A percentile compares a stretch with the other conserved stretches of the same genome.
These are phyloP conservation scores for Trichoderma semiorbis DNA, from an alignment of 2,329 filamentous ascomycete genomes.

Conservation along the genomic window DNA sequence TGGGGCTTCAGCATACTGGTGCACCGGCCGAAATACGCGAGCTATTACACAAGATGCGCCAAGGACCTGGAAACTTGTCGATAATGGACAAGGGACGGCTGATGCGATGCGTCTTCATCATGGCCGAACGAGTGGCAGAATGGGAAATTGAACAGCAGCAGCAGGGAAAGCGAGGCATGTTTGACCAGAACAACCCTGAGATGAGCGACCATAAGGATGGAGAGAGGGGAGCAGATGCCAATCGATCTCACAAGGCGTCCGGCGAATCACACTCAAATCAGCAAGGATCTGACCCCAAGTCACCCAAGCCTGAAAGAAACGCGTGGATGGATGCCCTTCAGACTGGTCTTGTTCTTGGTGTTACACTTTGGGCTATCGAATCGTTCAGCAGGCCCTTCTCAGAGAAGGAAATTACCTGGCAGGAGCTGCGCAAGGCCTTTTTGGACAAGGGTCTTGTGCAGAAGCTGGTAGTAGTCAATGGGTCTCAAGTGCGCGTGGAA, in stretches of 20 bases:
- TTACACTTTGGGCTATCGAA: conserved; percentile 53
- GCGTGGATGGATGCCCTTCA: conserved; percentile 35
- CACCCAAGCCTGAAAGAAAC: conserved; percentile 33
- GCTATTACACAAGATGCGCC: conserved; percentile 50
- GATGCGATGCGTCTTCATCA: conserved; percentile 36
- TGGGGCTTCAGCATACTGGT: conserved; percentile 63
- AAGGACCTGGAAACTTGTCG: conserved; percentile 52
- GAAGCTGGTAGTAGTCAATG: conserved; percentile 79
- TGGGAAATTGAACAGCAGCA: conserved; percentile 26
- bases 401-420: conserved; percentile 85
- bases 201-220: conserved; percentile 23
- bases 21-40: conserved; percentile 66
- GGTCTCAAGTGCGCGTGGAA: conserved; percentile 70
- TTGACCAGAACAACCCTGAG: conserved; percentile 26
- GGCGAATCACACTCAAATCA: conserved; percentile 26
- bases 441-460: conserved; percentile 94
- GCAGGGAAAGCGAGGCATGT: conserved; percentile 22
- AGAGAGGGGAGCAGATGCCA: conserved; percentile 21
- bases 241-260: conserved; percentile 21
- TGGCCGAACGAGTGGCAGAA: conserved; percentile 36
- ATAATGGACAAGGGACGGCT: conserved; percentile 38
- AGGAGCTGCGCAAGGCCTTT: conserved; percentile 91
- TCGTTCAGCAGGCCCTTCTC: conserved; percentile 40
- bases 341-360: conserved; percentile 40
- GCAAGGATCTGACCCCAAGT: conserved; percentile 29